Evolutionary conservation across 805 yeast genomes (phyloP).

Genomic region (Starmerella sp.): DNA sequence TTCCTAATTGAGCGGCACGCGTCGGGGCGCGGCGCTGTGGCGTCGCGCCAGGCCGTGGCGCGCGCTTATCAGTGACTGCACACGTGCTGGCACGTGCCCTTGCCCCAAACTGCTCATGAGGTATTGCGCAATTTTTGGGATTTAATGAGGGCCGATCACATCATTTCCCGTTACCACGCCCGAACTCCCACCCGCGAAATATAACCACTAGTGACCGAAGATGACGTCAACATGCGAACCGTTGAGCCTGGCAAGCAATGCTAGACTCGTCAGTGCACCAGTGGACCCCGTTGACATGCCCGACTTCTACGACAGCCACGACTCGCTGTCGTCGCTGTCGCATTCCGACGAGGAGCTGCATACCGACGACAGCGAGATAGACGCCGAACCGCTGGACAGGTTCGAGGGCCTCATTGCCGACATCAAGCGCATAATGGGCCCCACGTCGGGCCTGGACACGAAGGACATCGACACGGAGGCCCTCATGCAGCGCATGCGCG

Average conservation of each 20-base stretch:
- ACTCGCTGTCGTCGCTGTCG: neutral
- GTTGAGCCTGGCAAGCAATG: neutral
- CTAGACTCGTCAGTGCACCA: neutral
- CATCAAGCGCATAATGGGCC: slow-evolving; percentile 30
- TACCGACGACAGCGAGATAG: slow-evolving; percentile 1
- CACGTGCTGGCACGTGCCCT: neutral
- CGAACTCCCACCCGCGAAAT: neutral
- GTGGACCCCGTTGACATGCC: neutral
- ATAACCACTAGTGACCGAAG: neutral
- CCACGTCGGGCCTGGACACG: slow-evolving; percentile 30
- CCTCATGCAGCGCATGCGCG: slow-evolving; percentile 37
- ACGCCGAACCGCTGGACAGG: neutral
- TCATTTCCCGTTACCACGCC: slow-evolving; percentile 5
- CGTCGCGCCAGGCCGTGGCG: no score
- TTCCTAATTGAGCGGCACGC: no score
- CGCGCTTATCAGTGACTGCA: neutral
- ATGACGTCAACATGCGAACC: slow-evolving; percentile 4
- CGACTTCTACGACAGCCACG: neutral
- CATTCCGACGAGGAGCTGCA: neutral
- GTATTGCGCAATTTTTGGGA: neutral
- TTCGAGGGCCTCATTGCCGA: slow-evolving; percentile 30
- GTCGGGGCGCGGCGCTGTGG: no score
- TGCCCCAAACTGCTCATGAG: slow-evolving; percentile 1
- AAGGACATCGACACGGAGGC: slow-evolving; percentile 42
- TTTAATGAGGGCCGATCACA: neutral